phyloP scores from a whole-genome alignment of 2,329 filamentous ascomycete genomes.

The Rhexocercosporidium sp. region DNA sequence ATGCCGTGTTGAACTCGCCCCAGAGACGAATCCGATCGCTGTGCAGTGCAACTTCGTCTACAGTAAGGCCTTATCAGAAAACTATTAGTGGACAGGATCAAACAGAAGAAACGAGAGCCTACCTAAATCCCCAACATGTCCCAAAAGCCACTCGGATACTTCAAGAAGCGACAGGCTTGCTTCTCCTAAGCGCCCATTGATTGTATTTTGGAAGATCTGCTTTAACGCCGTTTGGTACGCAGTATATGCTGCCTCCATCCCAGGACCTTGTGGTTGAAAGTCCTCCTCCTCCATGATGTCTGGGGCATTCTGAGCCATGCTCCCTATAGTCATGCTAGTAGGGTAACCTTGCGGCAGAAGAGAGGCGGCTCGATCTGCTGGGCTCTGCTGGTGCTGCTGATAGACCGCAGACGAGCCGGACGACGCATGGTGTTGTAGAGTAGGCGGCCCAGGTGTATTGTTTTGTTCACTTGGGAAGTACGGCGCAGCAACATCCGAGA shows the following conservation, averaged over 20 bases:
- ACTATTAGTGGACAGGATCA: conserved; percentile 38
- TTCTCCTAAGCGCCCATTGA: conserved; percentile 63
- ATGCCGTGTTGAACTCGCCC: conserved; percentile 93
- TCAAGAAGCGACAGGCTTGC: conserved; percentile 63
- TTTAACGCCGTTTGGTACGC: conserved; percentile 66
- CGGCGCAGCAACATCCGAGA: conserved; percentile 73
- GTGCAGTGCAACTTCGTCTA: conserved; percentile 79
- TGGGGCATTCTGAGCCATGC: conserved; percentile 50
- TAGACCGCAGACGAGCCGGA: conserved; percentile 65
- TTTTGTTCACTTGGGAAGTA: conserved; percentile 76
- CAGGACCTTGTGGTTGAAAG: conserved; percentile 54
- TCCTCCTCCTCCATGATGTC: conserved; percentile 62
- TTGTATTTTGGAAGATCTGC: conserved; percentile 65
- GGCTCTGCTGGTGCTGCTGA: conserved; percentile 47
- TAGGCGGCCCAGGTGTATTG: conserved; percentile 62
- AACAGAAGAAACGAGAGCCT: conserved; percentile 47
- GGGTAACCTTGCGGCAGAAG: conserved; percentile 60
- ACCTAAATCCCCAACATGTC: conserved; percentile 70
- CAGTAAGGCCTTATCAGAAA: conserved; percentile 72
- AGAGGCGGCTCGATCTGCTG: conserved; percentile 54
- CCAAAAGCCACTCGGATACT: conserved; percentile 70
- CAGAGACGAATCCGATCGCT: conserved; percentile 82
- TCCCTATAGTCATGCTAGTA: conserved; percentile 53
- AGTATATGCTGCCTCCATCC: conserved; percentile 71
- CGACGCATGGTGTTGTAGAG: conserved; percentile 55